Conservation (phyloP, 2,329 filamentous ascomycete genomes). For the Exophiala lecanii-corni region DNA sequence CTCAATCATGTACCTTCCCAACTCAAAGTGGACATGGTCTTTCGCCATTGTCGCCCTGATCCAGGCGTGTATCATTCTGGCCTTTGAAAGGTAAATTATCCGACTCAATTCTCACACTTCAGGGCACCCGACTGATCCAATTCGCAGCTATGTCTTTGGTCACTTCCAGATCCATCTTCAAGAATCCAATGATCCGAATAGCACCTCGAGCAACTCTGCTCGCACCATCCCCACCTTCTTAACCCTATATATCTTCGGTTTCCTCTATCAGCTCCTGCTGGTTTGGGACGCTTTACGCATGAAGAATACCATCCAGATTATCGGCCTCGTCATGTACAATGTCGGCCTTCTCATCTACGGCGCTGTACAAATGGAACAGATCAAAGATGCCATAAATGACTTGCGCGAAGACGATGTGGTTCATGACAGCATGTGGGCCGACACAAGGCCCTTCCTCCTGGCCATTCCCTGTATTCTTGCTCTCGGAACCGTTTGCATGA, state of each 20-base stretch:
- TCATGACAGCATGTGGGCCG: conserved; percentile 57
- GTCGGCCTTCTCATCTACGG: conserved; percentile 88
- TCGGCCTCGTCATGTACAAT: conserved; percentile 91
- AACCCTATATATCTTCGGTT: conserved; percentile 94
- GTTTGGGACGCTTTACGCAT: conserved; percentile 89
- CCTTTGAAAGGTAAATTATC: conserved; percentile 72
- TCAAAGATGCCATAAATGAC: conserved; percentile 63
- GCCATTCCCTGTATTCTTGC: conserved; percentile 82
- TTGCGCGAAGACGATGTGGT: conserved; percentile 49
- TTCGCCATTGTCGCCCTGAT: conserved; percentile 70
- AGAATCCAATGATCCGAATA: conserved; percentile 29
- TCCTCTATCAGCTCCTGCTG: conserved; percentile 83
- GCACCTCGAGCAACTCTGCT: conserved; percentile 40
- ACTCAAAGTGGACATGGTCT: conserved; percentile 79
- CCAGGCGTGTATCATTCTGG: conserved; percentile 76
- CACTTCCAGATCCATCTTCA: conserved; percentile 64
- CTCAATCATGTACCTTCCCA: conserved; percentile 65
- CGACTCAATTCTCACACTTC: too few species aligned
- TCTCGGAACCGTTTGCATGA: conserved; percentile 66
- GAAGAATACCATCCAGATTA: conserved; percentile 98
- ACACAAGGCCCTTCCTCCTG: conserved; percentile 71
- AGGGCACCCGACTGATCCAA: too few species aligned
- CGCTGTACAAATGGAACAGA: conserved; percentile 87
- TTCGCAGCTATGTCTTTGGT: conserved; percentile 75
- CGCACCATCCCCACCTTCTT: conserved; percentile 88